A percentile compares a stretch with the other conserved stretches of the same genome.
Conservation (phyloP, 2,329 filamentous ascomycete species). For the Colletotrichum chrysophilum region DNA sequence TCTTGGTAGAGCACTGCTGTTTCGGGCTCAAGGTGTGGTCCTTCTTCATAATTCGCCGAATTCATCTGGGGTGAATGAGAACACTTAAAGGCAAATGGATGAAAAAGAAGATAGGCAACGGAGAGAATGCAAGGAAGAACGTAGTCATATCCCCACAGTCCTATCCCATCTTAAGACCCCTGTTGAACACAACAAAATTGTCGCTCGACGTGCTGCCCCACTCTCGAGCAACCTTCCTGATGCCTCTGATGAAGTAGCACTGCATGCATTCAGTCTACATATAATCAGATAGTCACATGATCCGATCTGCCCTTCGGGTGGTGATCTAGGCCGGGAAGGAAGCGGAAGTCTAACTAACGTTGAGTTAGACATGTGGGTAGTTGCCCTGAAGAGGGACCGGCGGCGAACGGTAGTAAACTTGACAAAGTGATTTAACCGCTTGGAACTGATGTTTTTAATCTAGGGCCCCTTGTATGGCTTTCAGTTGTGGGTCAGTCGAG, state of each 20-base stretch:
- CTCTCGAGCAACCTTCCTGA: neutral
- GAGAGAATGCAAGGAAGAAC: neutral
- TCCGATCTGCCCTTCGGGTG: neutral
- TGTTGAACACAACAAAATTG: neutral
- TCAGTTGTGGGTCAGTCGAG: neutral
- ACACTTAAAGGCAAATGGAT: neutral
- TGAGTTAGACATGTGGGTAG: neutral
- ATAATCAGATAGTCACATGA: neutral
- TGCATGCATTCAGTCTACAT: neutral
- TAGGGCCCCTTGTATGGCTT: rapidly evolving
- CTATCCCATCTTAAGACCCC: too few relatives aligned
- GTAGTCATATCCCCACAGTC: neutral
- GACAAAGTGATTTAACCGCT: neutral
- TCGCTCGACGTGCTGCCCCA: neutral
- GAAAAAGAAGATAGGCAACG: neutral
- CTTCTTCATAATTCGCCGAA: neutral
- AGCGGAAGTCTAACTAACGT: neutral
- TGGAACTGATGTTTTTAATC: neutral
- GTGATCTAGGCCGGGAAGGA: neutral
- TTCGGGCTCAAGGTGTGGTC: neutral
- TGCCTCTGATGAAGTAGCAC: neutral
- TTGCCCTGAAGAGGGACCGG: neutral
- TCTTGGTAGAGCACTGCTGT: neutral
- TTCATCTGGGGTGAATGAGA: neutral
- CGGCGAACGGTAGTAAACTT: neutral